Base-by-base conservation (phyloP, 495 filamentous ascomycete genomes). In the Talaromyces ruber region DNA sequence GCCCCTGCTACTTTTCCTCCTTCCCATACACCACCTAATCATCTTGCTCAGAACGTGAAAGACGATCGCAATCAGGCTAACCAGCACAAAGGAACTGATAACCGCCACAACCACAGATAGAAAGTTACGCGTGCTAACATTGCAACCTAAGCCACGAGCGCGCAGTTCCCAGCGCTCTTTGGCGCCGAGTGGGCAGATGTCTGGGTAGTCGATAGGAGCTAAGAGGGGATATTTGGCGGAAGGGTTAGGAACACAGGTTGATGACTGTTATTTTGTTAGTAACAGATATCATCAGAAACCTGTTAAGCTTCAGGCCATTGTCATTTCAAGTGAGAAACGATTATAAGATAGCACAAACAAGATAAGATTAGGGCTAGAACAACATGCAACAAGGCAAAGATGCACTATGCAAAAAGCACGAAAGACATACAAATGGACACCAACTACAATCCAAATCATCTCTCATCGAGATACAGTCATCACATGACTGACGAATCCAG, bases 101-200 rank as follows among this genome's bases (percentile, higher is more conserved):
- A 82, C 69, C 7, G 75, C 65, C 1, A 72, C 73, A 3, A 78
- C 28, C 22, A 67, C 70, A 21, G 76, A 76, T 39, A 84, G 54
- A 28, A 81, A 74, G 2, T 79, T 83, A 59, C 78, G 66, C 0
- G 79, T 82, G 25, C 76, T 81, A 26, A 81, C 80, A 56, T 75
- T 63, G 56, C 82, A 84, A 14, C 82, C 82, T 25, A 82, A 70
- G 0, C 78, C 76, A 22, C 68, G 62, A 0, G 79, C 74, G 5
- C 82, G 72, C 0, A 84, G 66, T 61, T 84, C 82, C 78, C 81
- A 83, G 47, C 77, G 73, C 67, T 84, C 81, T 58, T 77, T 71
- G 5, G 70, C 68, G 2, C 71, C 74, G 28, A 79, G 70, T 2
- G 81, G 80, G 63, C 82, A 84, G 60, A 83, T 77, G 16, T 72